Conservation (phyloP, 192 early-diverging fungal genomes). For the Backusella luteola region DNA sequence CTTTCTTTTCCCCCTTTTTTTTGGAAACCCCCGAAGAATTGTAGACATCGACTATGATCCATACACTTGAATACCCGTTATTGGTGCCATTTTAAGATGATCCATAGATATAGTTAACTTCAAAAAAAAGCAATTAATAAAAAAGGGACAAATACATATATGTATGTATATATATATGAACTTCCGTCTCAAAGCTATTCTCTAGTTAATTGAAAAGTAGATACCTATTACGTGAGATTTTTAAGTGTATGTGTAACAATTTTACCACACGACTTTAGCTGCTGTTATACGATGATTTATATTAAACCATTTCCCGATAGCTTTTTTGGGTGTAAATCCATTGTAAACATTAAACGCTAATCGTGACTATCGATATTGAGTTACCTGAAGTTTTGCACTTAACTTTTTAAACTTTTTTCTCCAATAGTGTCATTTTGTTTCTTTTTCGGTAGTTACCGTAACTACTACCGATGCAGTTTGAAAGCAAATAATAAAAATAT, state of each 20-base stretch:
- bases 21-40: background rate
- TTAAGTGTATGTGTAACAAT: background rate
- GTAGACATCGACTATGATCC: background rate
- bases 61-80: background rate
- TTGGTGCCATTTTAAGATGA: conserved; percentile 7
- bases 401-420: conserved; percentile 7
- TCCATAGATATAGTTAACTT: background rate
- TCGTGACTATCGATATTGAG: conserved; percentile 7
- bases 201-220: background rate
- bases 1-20: background rate
- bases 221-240: conserved; percentile 1
- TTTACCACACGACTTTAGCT: background rate
- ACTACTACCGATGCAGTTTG: background rate
- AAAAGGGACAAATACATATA: background rate
- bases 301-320: conserved; percentile 4
- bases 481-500: conserved; percentile 1
- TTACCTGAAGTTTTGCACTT: background rate
- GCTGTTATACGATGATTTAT: conserved; percentile 6
- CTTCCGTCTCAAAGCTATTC: background rate
- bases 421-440: background rate
- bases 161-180: background rate
- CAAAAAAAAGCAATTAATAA: background rate
- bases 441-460: conserved; percentile 5
- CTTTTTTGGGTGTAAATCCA: conserved; percentile 1
- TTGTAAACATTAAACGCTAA: background rate